These are phyloP conservation scores for Silene uniflora DNA, from an alignment of 148 eudicot species.

Conservation along the genomic window DNA sequence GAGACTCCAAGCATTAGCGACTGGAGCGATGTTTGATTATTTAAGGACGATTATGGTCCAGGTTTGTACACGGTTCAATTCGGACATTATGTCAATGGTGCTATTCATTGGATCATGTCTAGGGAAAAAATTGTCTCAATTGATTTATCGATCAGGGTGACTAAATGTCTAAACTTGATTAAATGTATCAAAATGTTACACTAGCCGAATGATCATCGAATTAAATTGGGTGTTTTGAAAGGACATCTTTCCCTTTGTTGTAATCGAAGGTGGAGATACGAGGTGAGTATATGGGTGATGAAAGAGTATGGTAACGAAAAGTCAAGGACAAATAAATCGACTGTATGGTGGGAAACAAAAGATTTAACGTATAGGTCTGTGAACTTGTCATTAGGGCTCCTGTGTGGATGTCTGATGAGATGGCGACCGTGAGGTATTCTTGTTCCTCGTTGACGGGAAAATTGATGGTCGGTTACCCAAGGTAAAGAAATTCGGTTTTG, in stretches of 20 bases:
- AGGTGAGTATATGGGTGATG: not conserved
- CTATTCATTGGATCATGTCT: not conserved
- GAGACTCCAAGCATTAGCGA: not conserved
- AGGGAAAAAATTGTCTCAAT: not conserved
- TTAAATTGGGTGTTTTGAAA: not conserved
- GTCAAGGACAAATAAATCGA: not conserved
- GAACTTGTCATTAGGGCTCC: not conserved
- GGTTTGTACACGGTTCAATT: not conserved
- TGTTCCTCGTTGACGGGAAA: not conserved
- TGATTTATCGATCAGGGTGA: not conserved
- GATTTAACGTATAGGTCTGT: too few species aligned
- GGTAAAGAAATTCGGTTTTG: not conserved
- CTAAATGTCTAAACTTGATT: not conserved
- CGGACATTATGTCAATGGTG: not conserved
- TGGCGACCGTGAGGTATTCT: not conserved
- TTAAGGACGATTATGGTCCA: not conserved
- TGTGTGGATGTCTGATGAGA: not conserved
- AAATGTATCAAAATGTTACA: not conserved
- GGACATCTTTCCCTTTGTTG: not conserved
- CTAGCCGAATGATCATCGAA: not conserved
- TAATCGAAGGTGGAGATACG: too few species aligned
- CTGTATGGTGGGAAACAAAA: not conserved
- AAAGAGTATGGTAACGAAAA: not conserved
- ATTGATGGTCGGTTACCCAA: not conserved
- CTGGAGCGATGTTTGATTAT: not conserved